Base-by-base conservation (phyloP, 2,329 filamentous ascomycete species). In the Fusarium sp. region DNA sequence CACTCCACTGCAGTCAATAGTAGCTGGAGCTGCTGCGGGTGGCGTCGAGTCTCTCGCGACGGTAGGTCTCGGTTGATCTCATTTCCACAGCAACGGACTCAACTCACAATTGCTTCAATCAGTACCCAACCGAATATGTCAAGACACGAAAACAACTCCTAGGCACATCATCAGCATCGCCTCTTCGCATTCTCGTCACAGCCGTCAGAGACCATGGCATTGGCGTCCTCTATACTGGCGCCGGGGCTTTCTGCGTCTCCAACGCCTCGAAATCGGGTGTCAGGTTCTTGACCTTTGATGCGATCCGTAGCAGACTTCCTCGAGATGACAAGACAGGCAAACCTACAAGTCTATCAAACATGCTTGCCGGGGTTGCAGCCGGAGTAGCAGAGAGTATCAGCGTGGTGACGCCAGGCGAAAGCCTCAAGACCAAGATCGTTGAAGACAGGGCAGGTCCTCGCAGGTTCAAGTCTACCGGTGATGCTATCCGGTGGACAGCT, bases 51-150 rank as follows among this genome's bases (percentile, higher is more conserved):
- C 44, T 30, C 27, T 47, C 15, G 16, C 44, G 3, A 47, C 44
- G n/a, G 44, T 47, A 47, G 30, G 44, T 16, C 44, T 8, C 9
- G 12, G 11, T n/a, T 4, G 13, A 15, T 27, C 4, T 6, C 18
- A 27, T 44, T 44, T 13, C 9, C 43, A 46, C 8, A 46, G 23
- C 10, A 9, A 46, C 43, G 7, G 23, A 1, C 7, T n/a, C 15
- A 3, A n/a, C 11, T 46, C 43, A 47, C 27, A 47, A 10, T 10
- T 2, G 44, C 8, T 30, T 47, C 7, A 30, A 47, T 7, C 15
- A 47, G 44, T 47, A 47, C 7, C 44, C 44, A 28, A 47, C 44
- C 44, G 44, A 47, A 16, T 47, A 47, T 28, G 44, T 47, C 27
- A 47, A 47, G 44, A 47, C 44, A 4, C 27, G 44, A n/a, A 47